Base-by-base conservation (phyloP, 2,329 filamentous ascomycete genomes). In the Neurospora sp. region DNA sequence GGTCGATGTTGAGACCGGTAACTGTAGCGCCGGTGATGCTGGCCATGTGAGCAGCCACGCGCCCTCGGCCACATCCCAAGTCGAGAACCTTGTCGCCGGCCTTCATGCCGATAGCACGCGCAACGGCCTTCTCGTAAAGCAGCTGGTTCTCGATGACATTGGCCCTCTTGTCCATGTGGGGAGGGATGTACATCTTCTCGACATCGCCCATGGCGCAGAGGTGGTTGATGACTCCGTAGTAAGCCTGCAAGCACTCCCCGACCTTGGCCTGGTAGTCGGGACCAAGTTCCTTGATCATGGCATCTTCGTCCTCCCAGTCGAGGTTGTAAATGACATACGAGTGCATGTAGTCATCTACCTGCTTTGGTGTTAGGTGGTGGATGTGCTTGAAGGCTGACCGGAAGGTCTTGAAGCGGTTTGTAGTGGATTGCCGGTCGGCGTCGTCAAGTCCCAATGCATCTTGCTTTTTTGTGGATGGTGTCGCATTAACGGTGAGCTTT, bases 131-230 rank as follows among this genome's bases (percentile, higher is more conserved):
- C 76, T 86, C 84, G 72, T 84, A 85, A 15, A 86, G 79, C 66
- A 86, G 78, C 77, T 86, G 84, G 72, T 86, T 86, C 73, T 85
- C 84, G 11, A 82, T 76, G 0, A 85, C 83, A 0, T 80, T 82
- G 5, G 82, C 82, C 71, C 82, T 81, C 73, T 79, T 80, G 76
- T 84, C 83, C 83, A 86, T 84, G 68, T 83, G 80, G 1, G 84
- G 84, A 12, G 84, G 84, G 69, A 86, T 86, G 75, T 86, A 86
- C 84, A 86, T 86, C 77, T 86, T 86, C 74, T 86, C 84, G n/a
- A 86, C 84, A 62, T 85, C 83, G 40, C 84, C 84, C 11, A 86
- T 80, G 36, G 84, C 84, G 75, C 84, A 86, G 11, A 86, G 81
- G 70, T 86, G 84, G 74, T 86, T 86, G 39, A 86, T 77, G 15